Percentiles rank a stretch among this genome's conserved stretches.
Evolutionary conservation across 2,329 filamentous ascomycete species (phyloP).

Genomic region (Paecilomyces dactylethromorphus): DNA sequence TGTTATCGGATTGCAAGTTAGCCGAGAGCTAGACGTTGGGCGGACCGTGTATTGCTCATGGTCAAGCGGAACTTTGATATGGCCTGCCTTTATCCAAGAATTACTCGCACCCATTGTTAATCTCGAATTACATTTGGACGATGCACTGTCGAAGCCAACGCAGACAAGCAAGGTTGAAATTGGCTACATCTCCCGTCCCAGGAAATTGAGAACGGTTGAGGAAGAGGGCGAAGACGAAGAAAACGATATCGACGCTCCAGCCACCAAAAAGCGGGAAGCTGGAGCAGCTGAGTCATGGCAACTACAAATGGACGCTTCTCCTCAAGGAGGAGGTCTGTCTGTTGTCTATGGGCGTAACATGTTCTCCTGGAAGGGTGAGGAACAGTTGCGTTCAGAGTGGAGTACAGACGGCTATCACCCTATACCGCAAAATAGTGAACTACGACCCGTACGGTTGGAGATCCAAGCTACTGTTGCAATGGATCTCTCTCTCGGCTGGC

Average conservation of each 20-base stretch:
- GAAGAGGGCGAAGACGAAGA: slow-evolving; percentile 19
- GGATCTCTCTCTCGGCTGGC: slow-evolving; percentile 26
- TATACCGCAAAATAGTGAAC: slow-evolving; percentile 18
- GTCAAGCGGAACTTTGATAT: slow-evolving; percentile 30
- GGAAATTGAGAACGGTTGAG: slow-evolving; percentile 9
- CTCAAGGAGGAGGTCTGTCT: slow-evolving; percentile 19
- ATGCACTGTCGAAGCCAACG: slow-evolving; percentile 10
- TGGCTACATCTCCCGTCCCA: slow-evolving; percentile 23
- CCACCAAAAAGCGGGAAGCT: slow-evolving; percentile 13
- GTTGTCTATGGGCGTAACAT: slow-evolving; percentile 31
- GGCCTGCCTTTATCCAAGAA: slow-evolving; percentile 22
- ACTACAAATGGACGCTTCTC: slow-evolving; percentile 21
- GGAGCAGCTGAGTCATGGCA: slow-evolving; percentile 26
- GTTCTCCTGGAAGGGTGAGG: slow-evolving; percentile 27
- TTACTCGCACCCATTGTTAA: slow-evolving; percentile 17
- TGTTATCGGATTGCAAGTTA: slow-evolving; percentile 22
- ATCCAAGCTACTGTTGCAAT: slow-evolving; percentile 19
- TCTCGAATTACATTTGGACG: slow-evolving; percentile 16
- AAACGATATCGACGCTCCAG: slow-evolving; percentile 11
- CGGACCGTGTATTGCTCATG: slow-evolving; percentile 27
- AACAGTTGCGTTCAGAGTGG: slow-evolving; percentile 32
- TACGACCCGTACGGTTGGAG: slow-evolving; percentile 29
- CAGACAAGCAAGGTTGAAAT: slow-evolving; percentile 27
- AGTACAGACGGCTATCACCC: slow-evolving; percentile 33
- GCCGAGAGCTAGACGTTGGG: slow-evolving; percentile 22